Percentiles rank a stretch among this genome's conserved stretches.
phyloP scores from a whole-genome alignment of 2,329 filamentous ascomycete species.

The Cercospora beticola region DNA sequence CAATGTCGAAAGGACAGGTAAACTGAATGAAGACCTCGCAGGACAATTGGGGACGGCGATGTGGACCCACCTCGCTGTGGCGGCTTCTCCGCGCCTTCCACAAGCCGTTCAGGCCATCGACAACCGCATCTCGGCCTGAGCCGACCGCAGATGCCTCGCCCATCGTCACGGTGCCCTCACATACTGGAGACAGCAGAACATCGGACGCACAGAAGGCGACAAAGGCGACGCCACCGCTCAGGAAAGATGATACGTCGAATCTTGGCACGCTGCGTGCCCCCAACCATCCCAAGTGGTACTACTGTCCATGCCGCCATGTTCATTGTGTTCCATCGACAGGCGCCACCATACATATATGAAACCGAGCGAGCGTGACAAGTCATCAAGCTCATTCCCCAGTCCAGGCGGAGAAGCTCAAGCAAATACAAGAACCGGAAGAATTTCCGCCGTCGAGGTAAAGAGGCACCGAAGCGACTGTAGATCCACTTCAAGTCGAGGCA shows the following conservation, averaged over 20 bases:
- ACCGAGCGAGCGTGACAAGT: neutral
- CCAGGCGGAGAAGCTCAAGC: neutral
- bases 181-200: neutral
- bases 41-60: neutral
- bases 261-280: neutral
- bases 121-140: neutral
- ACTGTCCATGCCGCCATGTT: neutral
- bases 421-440: neutral
- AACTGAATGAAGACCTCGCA: neutral
- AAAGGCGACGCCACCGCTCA: neutral
- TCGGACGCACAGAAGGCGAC: neutral
- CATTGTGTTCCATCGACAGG: neutral
- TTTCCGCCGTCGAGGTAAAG: neutral
- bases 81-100: neutral
- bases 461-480: neutral
- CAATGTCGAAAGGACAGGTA: neutral
- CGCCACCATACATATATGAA: neutral
- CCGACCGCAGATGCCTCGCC: neutral
- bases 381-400: neutral
- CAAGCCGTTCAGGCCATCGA: neutral
- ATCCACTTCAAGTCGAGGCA: neutral
- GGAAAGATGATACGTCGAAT: neutral
- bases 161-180: neutral
- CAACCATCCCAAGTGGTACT: neutral
- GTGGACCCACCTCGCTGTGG: neutral